phyloP scores from a whole-genome alignment of 108 stramenopile species.

The Cyclotella sp. region DNA sequence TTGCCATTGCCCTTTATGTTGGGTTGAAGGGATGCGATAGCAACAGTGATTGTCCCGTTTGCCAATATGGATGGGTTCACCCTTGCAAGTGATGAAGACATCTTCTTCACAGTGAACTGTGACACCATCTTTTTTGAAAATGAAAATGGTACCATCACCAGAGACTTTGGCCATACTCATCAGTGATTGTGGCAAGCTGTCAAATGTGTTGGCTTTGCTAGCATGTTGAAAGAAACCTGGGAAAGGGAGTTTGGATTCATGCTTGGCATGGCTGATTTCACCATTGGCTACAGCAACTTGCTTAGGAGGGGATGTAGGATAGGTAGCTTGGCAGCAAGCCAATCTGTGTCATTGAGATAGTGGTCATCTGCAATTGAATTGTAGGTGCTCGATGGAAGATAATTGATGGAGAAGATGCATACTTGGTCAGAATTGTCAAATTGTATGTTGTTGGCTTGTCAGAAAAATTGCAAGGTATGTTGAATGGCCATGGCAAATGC shows the following conservation, averaged over 20 bases:
- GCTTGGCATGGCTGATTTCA: background rate
- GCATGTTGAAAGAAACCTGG: background rate
- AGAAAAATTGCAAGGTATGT: background rate
- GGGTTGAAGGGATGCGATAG: background rate
- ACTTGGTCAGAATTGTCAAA: too few relatives aligned
- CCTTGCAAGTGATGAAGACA: background rate
- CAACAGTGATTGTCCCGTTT: background rate
- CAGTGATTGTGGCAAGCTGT: background rate
- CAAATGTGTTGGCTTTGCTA: background rate
- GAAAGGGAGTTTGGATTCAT: background rate
- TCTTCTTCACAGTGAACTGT: background rate
- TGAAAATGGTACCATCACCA: background rate
- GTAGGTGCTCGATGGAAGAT: background rate
- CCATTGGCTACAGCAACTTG: slow-evolving; percentile 7
- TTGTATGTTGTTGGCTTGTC: background rate
- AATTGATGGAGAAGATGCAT: background rate
- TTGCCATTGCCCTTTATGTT: background rate
- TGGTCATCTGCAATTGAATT: background rate
- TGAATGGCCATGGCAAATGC: background rate
- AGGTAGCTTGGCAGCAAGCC: background rate
- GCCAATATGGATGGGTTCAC: background rate
- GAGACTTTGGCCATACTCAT: background rate
- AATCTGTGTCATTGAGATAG: background rate
- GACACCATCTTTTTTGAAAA: background rate
- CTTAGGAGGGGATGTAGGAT: background rate